Evolutionary conservation across 352 stramenopile genomes (phyloP).

Genomic region (Phytophthora sp.): DNA sequence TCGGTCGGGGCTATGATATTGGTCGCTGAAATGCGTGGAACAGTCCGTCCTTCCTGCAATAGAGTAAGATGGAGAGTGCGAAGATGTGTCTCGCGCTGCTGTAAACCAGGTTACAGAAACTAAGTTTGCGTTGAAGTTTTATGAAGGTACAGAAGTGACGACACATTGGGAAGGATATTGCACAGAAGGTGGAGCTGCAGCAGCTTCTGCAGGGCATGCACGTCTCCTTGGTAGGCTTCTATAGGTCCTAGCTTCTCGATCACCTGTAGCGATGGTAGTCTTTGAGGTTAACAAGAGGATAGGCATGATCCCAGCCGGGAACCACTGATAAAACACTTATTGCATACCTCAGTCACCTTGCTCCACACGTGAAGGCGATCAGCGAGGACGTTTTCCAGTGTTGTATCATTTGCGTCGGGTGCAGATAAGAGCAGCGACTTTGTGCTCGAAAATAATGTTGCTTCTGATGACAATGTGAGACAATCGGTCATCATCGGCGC

Average conservation of each 20-base stretch:
- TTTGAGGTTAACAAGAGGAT: not conserved
- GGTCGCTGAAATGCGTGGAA: constrained; percentile 2
- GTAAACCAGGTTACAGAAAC: constrained; percentile 34
- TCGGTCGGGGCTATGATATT: not conserved
- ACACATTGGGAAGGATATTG: constrained; percentile 59
- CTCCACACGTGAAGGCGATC: constrained; percentile 41
- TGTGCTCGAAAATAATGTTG: not conserved
- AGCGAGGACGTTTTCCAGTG: constrained; percentile 30
- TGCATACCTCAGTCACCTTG: constrained; percentile 42
- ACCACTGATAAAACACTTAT: not conserved
- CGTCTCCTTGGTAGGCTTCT: constrained; percentile 42
- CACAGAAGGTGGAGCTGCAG: constrained; percentile 64
- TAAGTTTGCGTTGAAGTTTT: not conserved
- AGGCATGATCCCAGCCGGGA: too few relatives aligned
- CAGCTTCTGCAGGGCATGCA: constrained; percentile 50
- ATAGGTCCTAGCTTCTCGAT: constrained; percentile 38
- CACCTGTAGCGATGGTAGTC: constrained; percentile 26
- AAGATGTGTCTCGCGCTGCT: constrained; percentile 65
- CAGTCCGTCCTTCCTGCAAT: constrained; percentile 39
- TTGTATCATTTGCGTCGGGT: constrained; percentile 15
- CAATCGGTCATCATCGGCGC: constrained; percentile 35
- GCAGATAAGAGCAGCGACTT: not conserved
- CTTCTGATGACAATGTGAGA: constrained; percentile 20
- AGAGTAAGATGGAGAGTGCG: constrained; percentile 62
- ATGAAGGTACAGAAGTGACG: not conserved